phyloP scores from a whole-genome alignment of 768 basidiomycete species.

The Candolleomyces efflorescens region DNA sequence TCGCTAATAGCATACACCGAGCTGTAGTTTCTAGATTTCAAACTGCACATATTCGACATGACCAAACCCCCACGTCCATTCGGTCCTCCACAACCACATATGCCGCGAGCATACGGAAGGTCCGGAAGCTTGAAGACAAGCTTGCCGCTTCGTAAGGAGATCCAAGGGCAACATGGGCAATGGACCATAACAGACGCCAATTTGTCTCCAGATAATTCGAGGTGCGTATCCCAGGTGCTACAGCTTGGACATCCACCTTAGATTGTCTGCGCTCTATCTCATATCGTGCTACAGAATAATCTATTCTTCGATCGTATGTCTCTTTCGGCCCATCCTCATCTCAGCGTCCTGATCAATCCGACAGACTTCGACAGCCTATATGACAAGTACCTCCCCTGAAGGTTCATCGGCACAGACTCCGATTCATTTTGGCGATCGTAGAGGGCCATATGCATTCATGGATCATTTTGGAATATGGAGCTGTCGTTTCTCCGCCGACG shows the following conservation, averaged over 20 bases:
- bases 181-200: constrained; percentile 98
- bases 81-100: not conserved
- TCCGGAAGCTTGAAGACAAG: constrained; percentile 34
- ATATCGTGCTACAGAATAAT: constrained; percentile 58
- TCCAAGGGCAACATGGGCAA: constrained; percentile 68
- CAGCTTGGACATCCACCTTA: not conserved
- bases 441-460: constrained; percentile 22
- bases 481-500: constrained; percentile 94
- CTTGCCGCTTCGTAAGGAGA: constrained; percentile 53
- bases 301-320: constrained; percentile 83
- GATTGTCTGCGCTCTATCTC: not conserved
- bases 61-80: constrained; percentile 39
- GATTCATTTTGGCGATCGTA: constrained; percentile 52
- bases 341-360: not conserved
- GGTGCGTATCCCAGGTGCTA: constrained; percentile 33
- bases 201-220: constrained; percentile 83
- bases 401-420: constrained; percentile 57
- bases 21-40: constrained; percentile 59
- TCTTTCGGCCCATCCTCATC: not conserved
- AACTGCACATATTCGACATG: constrained; percentile 84
- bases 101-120: constrained; percentile 9
- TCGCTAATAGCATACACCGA: not conserved
- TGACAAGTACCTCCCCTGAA: constrained; percentile 64
- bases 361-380: constrained; percentile 68
- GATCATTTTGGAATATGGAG: constrained; percentile 81